A percentile compares a stretch with the other conserved stretches of the same genome.
Evolutionary conservation across 2,329 filamentous ascomycete species (phyloP).

Genomic region (Clonostachys chloroleuca): DNA sequence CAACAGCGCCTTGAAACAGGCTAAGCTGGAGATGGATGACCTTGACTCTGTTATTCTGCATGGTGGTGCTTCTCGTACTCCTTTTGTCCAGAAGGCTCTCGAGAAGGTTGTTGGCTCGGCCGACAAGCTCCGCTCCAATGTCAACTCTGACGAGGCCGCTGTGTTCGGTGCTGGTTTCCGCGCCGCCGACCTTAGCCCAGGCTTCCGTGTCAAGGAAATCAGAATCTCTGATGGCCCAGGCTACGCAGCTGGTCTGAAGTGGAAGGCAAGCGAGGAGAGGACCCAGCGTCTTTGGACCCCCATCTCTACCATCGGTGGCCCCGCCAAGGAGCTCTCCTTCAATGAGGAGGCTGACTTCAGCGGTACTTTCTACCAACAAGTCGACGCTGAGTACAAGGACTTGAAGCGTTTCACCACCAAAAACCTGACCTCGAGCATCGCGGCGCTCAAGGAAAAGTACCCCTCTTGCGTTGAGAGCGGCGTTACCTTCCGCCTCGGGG

Average conservation of each 20-base stretch:
- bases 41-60: constrained; percentile 90
- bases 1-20: constrained; percentile 67
- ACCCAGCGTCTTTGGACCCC: constrained; percentile 82
- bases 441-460: constrained; percentile 72
- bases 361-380: constrained; percentile 74
- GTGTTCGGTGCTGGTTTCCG: constrained; percentile 96
- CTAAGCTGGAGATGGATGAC: constrained; percentile 69
- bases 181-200: constrained; percentile 85
- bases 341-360: constrained; percentile 79
- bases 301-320: constrained; percentile 67
- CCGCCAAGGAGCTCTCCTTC: constrained; percentile 80
- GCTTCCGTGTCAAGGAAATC: constrained; percentile 98
- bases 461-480: constrained; percentile 68
- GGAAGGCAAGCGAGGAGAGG: constrained; percentile 66
- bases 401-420: constrained; percentile 67
- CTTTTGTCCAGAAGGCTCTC: constrained; percentile 87
- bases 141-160: constrained; percentile 95
- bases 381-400: constrained; percentile 53
- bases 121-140: constrained; percentile 84
- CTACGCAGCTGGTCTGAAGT: constrained; percentile 74
- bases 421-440: constrained; percentile 83
- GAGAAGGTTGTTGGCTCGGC: constrained; percentile 68
- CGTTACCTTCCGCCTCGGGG: constrained; percentile 73
- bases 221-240: constrained; percentile 70
- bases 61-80: constrained; percentile 84